Evolutionary conservation across 2,329 filamentous ascomycete genomes (phyloP).

Genomic region (Albifimbria verrucaria): DNA sequence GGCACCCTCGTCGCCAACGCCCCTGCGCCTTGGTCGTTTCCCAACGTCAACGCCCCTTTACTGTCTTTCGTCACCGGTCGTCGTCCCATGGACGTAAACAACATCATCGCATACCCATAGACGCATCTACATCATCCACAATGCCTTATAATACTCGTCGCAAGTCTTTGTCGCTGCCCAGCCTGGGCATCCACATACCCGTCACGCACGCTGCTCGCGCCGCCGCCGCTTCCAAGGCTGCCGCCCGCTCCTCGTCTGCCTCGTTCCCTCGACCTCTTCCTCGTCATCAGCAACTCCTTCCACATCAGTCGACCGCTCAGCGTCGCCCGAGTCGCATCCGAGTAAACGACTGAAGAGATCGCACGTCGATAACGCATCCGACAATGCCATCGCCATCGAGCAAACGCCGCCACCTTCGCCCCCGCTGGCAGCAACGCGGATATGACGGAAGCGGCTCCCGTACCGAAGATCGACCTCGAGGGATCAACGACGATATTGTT

Average conservation of each 20-base stretch:
- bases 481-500: slow-evolving; percentile 95
- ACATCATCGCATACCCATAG: slow-evolving; percentile 11
- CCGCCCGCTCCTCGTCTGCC: slow-evolving; percentile 25
- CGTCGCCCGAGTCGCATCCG: slow-evolving; percentile 34
- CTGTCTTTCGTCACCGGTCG: not conserved
- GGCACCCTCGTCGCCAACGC: no score
- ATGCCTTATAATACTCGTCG: slow-evolving; percentile 98
- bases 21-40: slow-evolving; percentile 4
- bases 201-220: slow-evolving; percentile 60
- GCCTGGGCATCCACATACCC: slow-evolving; percentile 85
- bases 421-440: slow-evolving; percentile 24
- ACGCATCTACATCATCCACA: slow-evolving; percentile 10
- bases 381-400: slow-evolving; percentile 74
- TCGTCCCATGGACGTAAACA: slow-evolving; percentile 14
- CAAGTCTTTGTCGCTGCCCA: slow-evolving; percentile 90
- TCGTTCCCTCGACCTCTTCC: slow-evolving; percentile 22
- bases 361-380: slow-evolving; percentile 47
- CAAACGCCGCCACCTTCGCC: slow-evolving; percentile 63
- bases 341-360: slow-evolving; percentile 76
- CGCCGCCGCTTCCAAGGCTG: slow-evolving; percentile 42
- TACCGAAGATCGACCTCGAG: slow-evolving; percentile 58
- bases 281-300: slow-evolving; percentile 27
- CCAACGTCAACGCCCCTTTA: not conserved
- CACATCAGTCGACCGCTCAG: slow-evolving; percentile 24
- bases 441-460: slow-evolving; percentile 18